Evolutionary conservation across 1,284 basidiomycete genomes (phyloP).

Genomic region (Tilletia indica): DNA sequence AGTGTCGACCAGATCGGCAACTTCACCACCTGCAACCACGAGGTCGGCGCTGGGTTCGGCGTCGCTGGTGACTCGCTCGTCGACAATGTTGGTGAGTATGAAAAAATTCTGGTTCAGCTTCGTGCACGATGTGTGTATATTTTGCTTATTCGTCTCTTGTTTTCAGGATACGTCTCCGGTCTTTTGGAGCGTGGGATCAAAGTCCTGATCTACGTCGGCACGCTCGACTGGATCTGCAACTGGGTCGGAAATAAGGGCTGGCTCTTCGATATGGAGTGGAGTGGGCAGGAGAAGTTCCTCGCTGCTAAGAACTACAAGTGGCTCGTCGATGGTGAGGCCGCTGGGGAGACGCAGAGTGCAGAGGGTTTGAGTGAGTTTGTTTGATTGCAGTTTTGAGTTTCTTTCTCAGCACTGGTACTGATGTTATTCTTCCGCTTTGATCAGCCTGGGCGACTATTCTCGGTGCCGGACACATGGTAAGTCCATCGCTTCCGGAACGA

Average conservation of each 20-base stretch:
- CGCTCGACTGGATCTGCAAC: slow-evolving; percentile 50
- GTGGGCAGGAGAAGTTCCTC: slow-evolving; percentile 8
- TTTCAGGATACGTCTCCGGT: slow-evolving; percentile 61
- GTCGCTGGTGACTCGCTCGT: slow-evolving; percentile 27
- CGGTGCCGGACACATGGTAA: slow-evolving; percentile 8
- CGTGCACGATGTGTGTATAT: no score
- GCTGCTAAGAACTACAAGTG: background rate
- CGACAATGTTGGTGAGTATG: slow-evolving; percentile 27
- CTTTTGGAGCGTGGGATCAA: slow-evolving; percentile 73
- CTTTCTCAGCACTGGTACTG: background rate
- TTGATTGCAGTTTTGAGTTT: background rate
- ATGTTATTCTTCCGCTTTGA: background rate
- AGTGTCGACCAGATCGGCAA: slow-evolving; percentile 37
- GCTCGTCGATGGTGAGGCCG: slow-evolving; percentile 7
- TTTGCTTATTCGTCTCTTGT: no score
- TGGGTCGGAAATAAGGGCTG: slow-evolving; percentile 11
- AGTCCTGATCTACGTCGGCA: slow-evolving; percentile 71
- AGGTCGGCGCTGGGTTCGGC: slow-evolving; percentile 30
- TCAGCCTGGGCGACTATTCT: slow-evolving; percentile 1
- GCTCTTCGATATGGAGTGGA: slow-evolving; percentile 8
- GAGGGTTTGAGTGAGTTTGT: slow-evolving; percentile 10
- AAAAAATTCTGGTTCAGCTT: background rate
- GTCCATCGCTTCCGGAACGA: background rate
- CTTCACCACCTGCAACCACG: slow-evolving; percentile 35
- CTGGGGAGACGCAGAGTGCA: slow-evolving; percentile 14